Conservation (phyloP, 352 stramenopile species). For the Phytophthora hibernalis region DNA sequence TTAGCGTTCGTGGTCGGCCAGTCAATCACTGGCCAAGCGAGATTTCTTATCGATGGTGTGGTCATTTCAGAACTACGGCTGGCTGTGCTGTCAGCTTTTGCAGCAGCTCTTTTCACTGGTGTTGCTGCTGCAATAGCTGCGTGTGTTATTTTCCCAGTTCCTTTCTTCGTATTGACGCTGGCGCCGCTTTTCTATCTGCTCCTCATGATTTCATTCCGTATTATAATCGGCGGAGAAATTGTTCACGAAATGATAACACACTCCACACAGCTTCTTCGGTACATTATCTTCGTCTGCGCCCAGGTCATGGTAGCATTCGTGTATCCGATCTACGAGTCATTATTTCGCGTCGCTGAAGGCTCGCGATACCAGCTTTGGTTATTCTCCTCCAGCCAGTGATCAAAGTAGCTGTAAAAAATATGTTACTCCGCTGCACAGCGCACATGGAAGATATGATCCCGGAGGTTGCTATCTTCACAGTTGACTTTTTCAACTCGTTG, state of each 20-base stretch:
- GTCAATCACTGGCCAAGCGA: constrained; percentile 10
- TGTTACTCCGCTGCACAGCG: background rate
- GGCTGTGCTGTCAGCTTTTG: background rate
- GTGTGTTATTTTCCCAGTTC: constrained; percentile 12
- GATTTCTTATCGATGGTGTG: constrained; percentile 4
- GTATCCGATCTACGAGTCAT: constrained; percentile 17
- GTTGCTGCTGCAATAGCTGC: background rate
- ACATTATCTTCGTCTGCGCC: background rate
- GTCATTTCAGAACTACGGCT: constrained; percentile 1
- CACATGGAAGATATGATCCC: constrained; percentile 29
- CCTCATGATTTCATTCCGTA: background rate
- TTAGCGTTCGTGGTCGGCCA: constrained; percentile 4
- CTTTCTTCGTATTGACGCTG: constrained; percentile 12
- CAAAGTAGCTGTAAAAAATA: constrained; percentile 30
- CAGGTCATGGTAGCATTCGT: constrained; percentile 9
- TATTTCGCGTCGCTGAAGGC: constrained; percentile 3
- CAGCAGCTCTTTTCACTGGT: background rate
- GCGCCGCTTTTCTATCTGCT: background rate
- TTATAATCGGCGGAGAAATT: background rate
- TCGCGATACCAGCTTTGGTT: constrained; percentile 7
- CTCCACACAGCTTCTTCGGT: background rate
- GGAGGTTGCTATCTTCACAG: constrained; percentile 22
- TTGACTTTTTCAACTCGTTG: constrained; percentile 25
- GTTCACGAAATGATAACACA: background rate
- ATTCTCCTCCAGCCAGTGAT: constrained; percentile 27